A percentile compares a stretch with the other conserved stretches of the same genome.
phyloP scores from a whole-genome alignment of 2,329 filamentous ascomycete species.

The Aspergillus jensenii region DNA sequence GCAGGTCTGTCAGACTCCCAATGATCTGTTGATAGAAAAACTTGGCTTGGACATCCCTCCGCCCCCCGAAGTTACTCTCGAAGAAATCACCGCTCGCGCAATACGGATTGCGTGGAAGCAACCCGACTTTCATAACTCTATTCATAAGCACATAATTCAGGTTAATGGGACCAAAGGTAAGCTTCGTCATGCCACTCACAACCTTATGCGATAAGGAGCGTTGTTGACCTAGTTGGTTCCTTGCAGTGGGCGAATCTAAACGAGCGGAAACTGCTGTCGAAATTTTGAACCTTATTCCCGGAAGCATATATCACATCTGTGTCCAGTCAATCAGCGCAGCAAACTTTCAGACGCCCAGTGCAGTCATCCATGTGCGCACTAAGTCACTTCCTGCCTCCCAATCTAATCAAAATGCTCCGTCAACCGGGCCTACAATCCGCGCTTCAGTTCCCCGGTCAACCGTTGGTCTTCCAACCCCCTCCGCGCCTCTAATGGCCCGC shows the following conservation, averaged over 20 bases:
- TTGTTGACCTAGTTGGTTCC: constrained; percentile 11
- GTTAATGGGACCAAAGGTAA: constrained; percentile 88
- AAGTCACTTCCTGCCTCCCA: constrained; percentile 49
- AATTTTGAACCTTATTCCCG: constrained; percentile 81
- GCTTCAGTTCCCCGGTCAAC: constrained; percentile 55
- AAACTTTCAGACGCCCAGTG: constrained; percentile 88
- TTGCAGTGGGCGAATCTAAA: constrained; percentile 76
- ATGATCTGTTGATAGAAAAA: constrained; percentile 85
- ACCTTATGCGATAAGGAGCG: background rate
- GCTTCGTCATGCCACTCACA: background rate
- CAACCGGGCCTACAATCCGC: constrained; percentile 46
- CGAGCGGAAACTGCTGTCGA: constrained; percentile 83
- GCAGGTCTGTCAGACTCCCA: constrained; percentile 85
- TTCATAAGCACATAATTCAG: constrained; percentile 86
- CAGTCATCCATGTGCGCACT: constrained; percentile 80
- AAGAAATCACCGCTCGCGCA: constrained; percentile 82
- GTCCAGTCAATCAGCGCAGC: constrained; percentile 88
- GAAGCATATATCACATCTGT: constrained; percentile 88
- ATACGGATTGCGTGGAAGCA: constrained; percentile 90
- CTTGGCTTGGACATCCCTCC: constrained; percentile 93
- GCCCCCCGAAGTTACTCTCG: constrained; percentile 83
- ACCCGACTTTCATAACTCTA: constrained; percentile 64
- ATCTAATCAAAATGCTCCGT: constrained; percentile 34
- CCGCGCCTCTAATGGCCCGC: constrained; percentile 60
- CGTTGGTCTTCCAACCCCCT: constrained; percentile 59